Percentiles rank a stretch among this genome's conserved stretches.
Conservation (phyloP, 2,329 filamentous ascomycete species). For the Apiospora koreana region DNA sequence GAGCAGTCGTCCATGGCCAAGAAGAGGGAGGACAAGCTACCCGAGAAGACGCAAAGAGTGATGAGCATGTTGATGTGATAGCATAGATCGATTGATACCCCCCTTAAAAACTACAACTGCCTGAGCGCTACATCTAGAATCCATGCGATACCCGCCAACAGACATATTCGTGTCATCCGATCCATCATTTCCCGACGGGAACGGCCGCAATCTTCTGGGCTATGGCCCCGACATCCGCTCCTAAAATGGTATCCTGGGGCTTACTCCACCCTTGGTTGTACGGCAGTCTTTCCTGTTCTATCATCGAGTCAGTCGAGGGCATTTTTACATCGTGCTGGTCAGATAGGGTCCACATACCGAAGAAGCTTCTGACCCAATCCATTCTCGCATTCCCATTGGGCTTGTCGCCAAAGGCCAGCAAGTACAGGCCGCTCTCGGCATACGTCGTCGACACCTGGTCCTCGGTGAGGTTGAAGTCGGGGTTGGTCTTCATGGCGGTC, state of each 20-base stretch:
- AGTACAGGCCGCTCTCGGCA: constrained; percentile 5
- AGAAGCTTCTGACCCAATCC: constrained; percentile 1
- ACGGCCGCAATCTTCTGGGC: neutral
- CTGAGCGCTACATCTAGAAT: neutral
- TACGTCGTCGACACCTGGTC: neutral
- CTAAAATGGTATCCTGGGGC: neutral
- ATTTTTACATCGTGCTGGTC: neutral
- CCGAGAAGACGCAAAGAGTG: constrained; percentile 31
- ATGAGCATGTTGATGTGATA: constrained; percentile 32
- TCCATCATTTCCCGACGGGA: neutral
- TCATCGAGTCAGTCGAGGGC: neutral
- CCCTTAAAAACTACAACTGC: neutral
- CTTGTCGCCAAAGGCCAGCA: constrained; percentile 6
- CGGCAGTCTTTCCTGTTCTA: neutral
- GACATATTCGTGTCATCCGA: neutral
- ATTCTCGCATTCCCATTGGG: neutral
- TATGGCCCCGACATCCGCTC: neutral
- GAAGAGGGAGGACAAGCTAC: constrained; percentile 27
- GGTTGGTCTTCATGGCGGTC: neutral
- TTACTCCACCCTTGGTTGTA: constrained; percentile 2
- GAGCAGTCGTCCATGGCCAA: constrained; percentile 31
- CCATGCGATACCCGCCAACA: neutral
- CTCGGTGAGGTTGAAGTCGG: constrained; percentile 2
- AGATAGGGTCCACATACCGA: neutral
- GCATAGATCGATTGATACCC: constrained; percentile 28